Base-by-base conservation (phyloP, 331 rosid species). In the Saraca asoca region DNA sequence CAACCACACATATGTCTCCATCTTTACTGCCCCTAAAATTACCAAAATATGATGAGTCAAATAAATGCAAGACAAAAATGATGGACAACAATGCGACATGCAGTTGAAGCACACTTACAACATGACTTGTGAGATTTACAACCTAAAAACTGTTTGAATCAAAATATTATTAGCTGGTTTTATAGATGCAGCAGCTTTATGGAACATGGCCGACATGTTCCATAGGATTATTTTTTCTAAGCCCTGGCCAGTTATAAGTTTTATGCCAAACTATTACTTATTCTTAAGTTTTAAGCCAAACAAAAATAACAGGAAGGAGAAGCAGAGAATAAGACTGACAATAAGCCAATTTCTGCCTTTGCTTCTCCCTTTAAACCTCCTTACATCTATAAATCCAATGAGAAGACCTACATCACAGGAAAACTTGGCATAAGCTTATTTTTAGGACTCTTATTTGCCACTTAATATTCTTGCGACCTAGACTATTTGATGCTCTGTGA, bases 1-100 rank as follows among this genome's bases (percentile, higher is more conserved):
- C 95, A 55, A 81, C 96, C 16, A 86, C 95, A 41, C 95, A 85
- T 46, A 93, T 29, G 67, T 93, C 98, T 70, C 98, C 98, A 63
- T 93, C 98, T 78, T 86, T 88, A 84, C 97, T 90, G 33, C 86
- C 98, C 75, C 98, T 93, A 19, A 7, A 79, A 73, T 66, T 58
- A 52, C n/a, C 55, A 9, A 51, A 63, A 29, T 50, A 6, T 5
- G 34, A 38, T 58, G 49, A 68, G 78, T 6, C 62, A 58, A 35
- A 75, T 37, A 34, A 31, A 49, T 63, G 42, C 33, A 7, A 38
- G 19, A 56, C 33, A 41, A 16, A 52, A 8, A 50, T 14, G 57
- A 46, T 9, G 39, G 24, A 46, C 18, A 12, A 14, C 11, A 54
- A 55, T 2, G 41, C 14, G 3, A 9, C 18, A 52, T n/a, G 43